Evolutionary conservation across 352 stramenopile genomes (phyloP).

Genomic region (Globisporangium radiosum): DNA sequence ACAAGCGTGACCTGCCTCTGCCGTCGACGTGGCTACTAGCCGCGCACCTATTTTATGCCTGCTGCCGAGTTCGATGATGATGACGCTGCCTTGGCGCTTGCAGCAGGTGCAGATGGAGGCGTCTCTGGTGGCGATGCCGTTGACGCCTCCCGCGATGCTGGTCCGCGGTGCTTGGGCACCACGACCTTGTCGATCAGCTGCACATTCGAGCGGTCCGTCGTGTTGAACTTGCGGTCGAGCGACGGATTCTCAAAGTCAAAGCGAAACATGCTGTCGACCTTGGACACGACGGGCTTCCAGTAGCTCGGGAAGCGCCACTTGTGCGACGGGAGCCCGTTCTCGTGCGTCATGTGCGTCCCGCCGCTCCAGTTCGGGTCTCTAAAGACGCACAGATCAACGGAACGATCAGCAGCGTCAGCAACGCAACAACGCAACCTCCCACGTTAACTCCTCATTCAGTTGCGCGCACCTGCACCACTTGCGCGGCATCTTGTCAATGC

Average conservation of each 20-base stretch:
- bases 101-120: not conserved
- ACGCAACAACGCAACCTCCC: conserved; percentile 3
- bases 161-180: conserved; percentile 28
- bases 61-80: too few species aligned
- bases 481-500: conserved; percentile 87
- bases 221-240: conserved; percentile 69
- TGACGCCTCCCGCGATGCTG: not conserved
- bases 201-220: conserved; percentile 70
- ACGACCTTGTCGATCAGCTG: conserved; percentile 73
- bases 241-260: conserved; percentile 81
- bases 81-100: not conserved
- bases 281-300: conserved; percentile 77
- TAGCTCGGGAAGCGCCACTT: conserved; percentile 72
- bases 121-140: not conserved
- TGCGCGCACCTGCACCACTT: conserved; percentile 67
- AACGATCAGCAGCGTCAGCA: not conserved
- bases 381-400: conserved; percentile 1
- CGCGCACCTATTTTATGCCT: too few species aligned
- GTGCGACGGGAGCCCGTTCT: conserved; percentile 61
- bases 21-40: too few species aligned
- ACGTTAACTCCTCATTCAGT: not conserved
- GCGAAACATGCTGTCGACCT: conserved; percentile 78
- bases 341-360: conserved; percentile 38
- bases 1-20: too few species aligned
- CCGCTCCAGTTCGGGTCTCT: conserved; percentile 79